Evolutionary conservation across 495 filamentous ascomycete genomes (phyloP).

Genomic region (Hypoxylon fragiforme): DNA sequence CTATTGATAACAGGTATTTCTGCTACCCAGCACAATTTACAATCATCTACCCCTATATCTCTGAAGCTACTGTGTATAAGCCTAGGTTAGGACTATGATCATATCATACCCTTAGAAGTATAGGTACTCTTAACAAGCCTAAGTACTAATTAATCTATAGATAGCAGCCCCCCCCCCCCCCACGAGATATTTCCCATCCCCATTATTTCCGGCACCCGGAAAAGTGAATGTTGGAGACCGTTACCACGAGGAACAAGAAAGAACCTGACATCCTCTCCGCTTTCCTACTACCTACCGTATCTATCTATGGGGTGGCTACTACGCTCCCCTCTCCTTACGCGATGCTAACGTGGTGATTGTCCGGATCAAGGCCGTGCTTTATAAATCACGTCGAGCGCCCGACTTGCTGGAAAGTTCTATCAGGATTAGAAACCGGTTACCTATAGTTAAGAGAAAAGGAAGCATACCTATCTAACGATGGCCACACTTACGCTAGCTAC

Average conservation of each 20-base stretch:
- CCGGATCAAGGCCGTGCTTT: not conserved
- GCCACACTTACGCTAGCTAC: conserved; percentile 44
- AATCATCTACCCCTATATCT: no score
- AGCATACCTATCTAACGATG: conserved; percentile 31
- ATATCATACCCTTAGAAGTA: no score
- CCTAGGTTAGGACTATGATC: no score
- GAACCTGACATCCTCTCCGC: conserved; percentile 9
- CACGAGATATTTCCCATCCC: not conserved
- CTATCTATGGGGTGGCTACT: not conserved
- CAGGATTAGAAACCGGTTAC: not conserved
- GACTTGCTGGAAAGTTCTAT: not conserved
- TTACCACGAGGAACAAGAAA: conserved; percentile 3
- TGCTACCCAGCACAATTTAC: no score
- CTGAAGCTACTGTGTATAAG: no score
- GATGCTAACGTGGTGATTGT: not conserved
- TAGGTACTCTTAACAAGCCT: no score
- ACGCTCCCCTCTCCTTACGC: not conserved
- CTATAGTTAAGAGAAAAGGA: not conserved
- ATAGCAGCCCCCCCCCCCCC: not conserved
- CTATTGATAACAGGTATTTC: no score
- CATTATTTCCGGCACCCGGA: conserved; percentile 16
- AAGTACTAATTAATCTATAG: no score
- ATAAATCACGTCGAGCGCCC: conserved; percentile 1
- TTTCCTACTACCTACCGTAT: no score
- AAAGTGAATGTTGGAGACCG: conserved; percentile 5